Evolutionary conservation across 2,329 filamentous ascomycete species (phyloP).

Genomic region (Clarireedia monteithiana): DNA sequence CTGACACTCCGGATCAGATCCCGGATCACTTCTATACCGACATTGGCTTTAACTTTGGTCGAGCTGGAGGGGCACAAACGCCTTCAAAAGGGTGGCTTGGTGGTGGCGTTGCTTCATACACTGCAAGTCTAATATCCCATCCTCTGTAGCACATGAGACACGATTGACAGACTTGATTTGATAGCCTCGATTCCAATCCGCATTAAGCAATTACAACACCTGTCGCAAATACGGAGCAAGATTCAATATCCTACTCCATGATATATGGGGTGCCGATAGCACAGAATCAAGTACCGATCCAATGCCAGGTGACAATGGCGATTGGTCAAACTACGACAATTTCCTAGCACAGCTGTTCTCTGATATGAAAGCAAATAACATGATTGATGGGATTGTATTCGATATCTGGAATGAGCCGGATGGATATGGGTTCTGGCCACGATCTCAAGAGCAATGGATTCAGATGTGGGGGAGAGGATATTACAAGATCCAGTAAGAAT

Average conservation of each 20-base stretch:
- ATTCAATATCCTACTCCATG: slow-evolving; percentile 40
- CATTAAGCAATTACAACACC: slow-evolving; percentile 38
- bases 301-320: slow-evolving; percentile 42
- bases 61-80: slow-evolving; percentile 36
- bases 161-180: background rate
- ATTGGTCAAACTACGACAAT: slow-evolving; percentile 38
- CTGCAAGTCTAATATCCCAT: background rate
- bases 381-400: slow-evolving; percentile 31
- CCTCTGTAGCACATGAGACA: background rate
- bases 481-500: slow-evolving; percentile 31
- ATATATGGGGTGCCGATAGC: slow-evolving; percentile 42
- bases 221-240: slow-evolving; percentile 34
- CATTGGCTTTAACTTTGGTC: slow-evolving; percentile 33
- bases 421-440: slow-evolving; percentile 28
- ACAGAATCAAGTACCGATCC: slow-evolving; percentile 30
- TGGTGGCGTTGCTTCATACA: slow-evolving; percentile 30
- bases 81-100: slow-evolving; percentile 31
- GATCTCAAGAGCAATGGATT: slow-evolving; percentile 33
- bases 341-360: slow-evolving; percentile 35
- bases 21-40: slow-evolving; percentile 32
- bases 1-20: slow-evolving; percentile 32
- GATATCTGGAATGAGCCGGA: slow-evolving; percentile 45
- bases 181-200: slow-evolving; percentile 34
- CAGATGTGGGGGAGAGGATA: slow-evolving; percentile 34
- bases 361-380: slow-evolving; percentile 33